A percentile compares a stretch with the other conserved stretches of the same genome.
phyloP scores from a whole-genome alignment of 1,284 basidiomycete genomes.

The Uromyces viciae-fabae region DNA sequence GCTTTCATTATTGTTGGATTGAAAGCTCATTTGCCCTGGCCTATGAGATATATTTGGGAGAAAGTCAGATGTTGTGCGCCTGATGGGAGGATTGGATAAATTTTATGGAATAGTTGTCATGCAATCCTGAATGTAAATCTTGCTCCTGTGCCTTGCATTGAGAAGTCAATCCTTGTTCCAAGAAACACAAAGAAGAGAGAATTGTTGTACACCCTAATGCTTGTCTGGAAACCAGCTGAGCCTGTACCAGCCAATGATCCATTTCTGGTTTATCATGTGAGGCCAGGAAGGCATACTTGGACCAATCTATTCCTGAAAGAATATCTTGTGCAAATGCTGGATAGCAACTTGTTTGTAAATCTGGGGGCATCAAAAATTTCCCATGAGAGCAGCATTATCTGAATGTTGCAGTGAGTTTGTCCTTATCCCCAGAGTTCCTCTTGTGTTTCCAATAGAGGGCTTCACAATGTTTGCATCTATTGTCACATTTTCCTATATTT shows the following conservation, averaged over 20 bases:
- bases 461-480: not conserved
- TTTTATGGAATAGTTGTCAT: not conserved
- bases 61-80: not conserved
- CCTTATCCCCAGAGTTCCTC: not conserved
- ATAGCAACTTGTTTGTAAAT: not conserved
- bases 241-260: too few relatives aligned
- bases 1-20: not conserved
- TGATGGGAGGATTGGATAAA: not conserved
- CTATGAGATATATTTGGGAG: slow-evolving; percentile 10
- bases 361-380: too few relatives aligned
- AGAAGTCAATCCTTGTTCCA: not conserved
- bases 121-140: not conserved
- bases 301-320: not conserved
- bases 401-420: not conserved
- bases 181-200: not conserved
- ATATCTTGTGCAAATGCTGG: not conserved
- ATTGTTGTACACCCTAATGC: not conserved
- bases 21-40: not conserved
- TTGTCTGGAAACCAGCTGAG: not conserved
- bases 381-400: not conserved
- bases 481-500: too few relatives aligned
- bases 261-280: not conserved
- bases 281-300: not conserved
- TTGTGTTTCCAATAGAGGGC: not conserved
- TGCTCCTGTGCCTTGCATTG: not conserved